Conservation (phyloP, 306 rosid genomes). For the Potentilla sterilis region DNA sequence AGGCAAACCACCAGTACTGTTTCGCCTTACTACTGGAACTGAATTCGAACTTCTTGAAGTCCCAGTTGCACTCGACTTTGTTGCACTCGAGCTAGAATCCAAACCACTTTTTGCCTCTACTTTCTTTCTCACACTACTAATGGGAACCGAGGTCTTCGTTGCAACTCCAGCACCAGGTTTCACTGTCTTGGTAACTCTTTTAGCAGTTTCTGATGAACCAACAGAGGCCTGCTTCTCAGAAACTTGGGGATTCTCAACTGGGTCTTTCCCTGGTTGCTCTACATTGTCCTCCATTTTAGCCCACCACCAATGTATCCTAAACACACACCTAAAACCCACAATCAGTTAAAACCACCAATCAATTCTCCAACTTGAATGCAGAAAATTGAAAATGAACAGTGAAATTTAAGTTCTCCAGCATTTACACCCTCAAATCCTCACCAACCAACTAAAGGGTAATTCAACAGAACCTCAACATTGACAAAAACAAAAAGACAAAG, state of each 20-base stretch:
- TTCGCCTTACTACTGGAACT: slow-evolving; percentile 53
- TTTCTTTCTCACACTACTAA: slow-evolving; percentile 44
- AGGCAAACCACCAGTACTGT: slow-evolving; percentile 65
- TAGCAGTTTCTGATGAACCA: slow-evolving; percentile 32
- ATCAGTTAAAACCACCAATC: slow-evolving; percentile 1
- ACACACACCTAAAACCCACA: slow-evolving; percentile 20
- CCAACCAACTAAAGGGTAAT: slow-evolving; percentile 11
- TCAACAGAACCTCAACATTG: slow-evolving; percentile 22
- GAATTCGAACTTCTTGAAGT: slow-evolving; percentile 42
- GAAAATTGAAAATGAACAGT: background rate
- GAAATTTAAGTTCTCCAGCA: background rate
- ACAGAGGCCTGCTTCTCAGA: slow-evolving; percentile 25
- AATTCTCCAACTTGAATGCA: background rate
- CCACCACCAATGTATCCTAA: slow-evolving; percentile 18
- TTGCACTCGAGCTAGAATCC: slow-evolving; percentile 34
- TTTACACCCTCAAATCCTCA: slow-evolving; percentile 5
- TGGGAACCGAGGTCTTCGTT: slow-evolving; percentile 29
- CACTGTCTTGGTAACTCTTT: slow-evolving; percentile 33
- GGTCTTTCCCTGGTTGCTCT: slow-evolving; percentile 38
- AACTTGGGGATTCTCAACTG: slow-evolving; percentile 34
- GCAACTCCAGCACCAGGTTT: slow-evolving; percentile 35
- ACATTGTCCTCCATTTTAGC: slow-evolving; percentile 57
- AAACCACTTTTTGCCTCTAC: slow-evolving; percentile 40
- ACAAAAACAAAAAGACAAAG: background rate
- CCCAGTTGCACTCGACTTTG: slow-evolving; percentile 44